phyloP scores from a whole-genome alignment of 2,329 filamentous ascomycete species.

The Botrytis sinoallii region DNA sequence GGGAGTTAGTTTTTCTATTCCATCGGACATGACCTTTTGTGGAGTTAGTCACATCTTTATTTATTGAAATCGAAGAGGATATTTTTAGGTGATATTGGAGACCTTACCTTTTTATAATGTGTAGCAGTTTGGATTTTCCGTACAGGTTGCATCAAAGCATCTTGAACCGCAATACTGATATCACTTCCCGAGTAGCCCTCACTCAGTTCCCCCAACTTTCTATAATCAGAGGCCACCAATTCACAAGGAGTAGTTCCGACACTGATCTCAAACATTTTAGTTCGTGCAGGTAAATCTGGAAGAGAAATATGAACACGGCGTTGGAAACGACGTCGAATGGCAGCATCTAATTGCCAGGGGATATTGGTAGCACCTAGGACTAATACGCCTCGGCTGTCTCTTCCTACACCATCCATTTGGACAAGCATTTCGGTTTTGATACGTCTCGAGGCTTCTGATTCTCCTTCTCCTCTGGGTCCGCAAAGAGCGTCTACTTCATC shows the following conservation, averaged over 20 bases:
- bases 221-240: slow-evolving; percentile 73
- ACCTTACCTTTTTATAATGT: slow-evolving; percentile 84
- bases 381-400: slow-evolving; percentile 88
- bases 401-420: slow-evolving; percentile 98
- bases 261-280: slow-evolving; percentile 78
- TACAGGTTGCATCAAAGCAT: slow-evolving; percentile 95
- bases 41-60: slow-evolving; percentile 14
- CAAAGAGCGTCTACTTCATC: slow-evolving; percentile 97
- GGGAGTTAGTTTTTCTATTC: slow-evolving; percentile 69
- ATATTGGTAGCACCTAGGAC: slow-evolving; percentile 98
- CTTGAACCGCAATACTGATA: slow-evolving; percentile 92
- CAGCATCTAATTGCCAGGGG: slow-evolving; percentile 95
- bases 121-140: slow-evolving; percentile 96
- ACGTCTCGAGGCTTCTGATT: slow-evolving; percentile 92
- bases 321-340: slow-evolving; percentile 94
- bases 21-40: slow-evolving; percentile 66
- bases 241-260: slow-evolving; percentile 92
- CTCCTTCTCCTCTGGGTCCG: slow-evolving; percentile 87
- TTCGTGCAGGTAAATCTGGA: slow-evolving; percentile 80
- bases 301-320: slow-evolving; percentile 92
- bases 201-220: slow-evolving; percentile 73
- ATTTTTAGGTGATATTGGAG: neutral
- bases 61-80: neutral
- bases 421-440: slow-evolving; percentile 99
- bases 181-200: slow-evolving; percentile 96